Conservation (phyloP, 208 protist species). For the Trypanosoma platydactyli region DNA sequence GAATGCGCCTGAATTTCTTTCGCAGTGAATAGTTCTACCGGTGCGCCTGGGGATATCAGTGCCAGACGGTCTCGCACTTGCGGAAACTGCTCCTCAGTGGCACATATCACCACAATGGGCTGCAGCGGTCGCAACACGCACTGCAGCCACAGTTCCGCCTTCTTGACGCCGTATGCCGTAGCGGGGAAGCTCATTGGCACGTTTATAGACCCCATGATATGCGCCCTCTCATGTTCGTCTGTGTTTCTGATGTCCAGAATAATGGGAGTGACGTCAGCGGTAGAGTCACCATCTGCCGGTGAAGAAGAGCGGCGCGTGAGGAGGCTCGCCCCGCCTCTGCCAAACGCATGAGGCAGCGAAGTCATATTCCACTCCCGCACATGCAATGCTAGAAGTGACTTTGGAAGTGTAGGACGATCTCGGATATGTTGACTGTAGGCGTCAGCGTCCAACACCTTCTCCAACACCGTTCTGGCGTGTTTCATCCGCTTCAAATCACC, state of each 20-base stretch:
- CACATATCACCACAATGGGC: constrained; percentile 53
- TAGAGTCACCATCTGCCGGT: neutral
- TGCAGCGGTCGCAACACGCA: constrained; percentile 65
- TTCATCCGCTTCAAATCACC: constrained; percentile 57
- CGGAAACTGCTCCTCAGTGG: constrained; percentile 23
- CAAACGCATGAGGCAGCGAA: constrained; percentile 29
- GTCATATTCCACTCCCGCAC: constrained; percentile 48
- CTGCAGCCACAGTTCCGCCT: constrained; percentile 82
- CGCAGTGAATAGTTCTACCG: constrained; percentile 36
- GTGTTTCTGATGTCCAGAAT: constrained; percentile 61
- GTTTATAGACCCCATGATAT: constrained; percentile 57
- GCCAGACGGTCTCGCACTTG: constrained; percentile 34
- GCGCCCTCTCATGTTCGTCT: constrained; percentile 47
- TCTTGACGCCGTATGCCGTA: constrained; percentile 60
- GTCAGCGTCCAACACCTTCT: constrained; percentile 36
- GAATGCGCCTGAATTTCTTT: constrained; percentile 32
- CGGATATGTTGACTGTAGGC: constrained; percentile 40
- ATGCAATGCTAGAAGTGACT: constrained; percentile 45
- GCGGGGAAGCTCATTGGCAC: constrained; percentile 80
- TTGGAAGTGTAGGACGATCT: constrained; percentile 59
- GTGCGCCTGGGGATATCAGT: constrained; percentile 37
- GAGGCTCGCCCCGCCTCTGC: constrained; percentile 10
- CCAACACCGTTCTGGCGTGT: constrained; percentile 53
- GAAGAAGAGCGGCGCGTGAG: neutral
- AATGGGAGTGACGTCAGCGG: constrained; percentile 21